Evolutionary conservation across 2,329 filamentous ascomycete species (phyloP).

Genomic region (Pyricularia grisea): DNA sequence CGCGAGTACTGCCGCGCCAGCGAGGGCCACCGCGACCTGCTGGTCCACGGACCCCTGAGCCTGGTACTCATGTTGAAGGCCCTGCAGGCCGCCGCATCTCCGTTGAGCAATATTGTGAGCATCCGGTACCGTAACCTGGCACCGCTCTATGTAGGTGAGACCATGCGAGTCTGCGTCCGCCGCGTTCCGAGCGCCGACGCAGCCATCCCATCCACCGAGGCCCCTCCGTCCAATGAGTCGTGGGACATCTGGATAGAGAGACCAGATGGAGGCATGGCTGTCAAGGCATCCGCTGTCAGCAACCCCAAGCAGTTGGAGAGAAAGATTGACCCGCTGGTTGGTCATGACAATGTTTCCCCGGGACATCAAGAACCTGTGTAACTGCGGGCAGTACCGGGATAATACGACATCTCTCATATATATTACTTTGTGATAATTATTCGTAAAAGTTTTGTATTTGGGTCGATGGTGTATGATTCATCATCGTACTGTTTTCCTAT

Average conservation of each 20-base stretch:
- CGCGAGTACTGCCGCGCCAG: conserved; percentile 55
- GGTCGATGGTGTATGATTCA: neutral
- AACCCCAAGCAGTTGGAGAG: neutral
- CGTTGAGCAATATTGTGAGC: conserved; percentile 13
- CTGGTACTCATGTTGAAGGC: conserved; percentile 68
- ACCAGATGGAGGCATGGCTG: conserved; percentile 50
- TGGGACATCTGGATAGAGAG: conserved; percentile 61
- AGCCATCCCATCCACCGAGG: conserved; percentile 29
- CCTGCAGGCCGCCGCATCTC: conserved; percentile 24
- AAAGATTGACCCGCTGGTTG: too few species aligned
- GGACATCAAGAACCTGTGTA: too few species aligned
- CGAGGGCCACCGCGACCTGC: conserved; percentile 65
- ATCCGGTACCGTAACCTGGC: conserved; percentile 76
- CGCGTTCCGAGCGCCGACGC: conserved; percentile 27
- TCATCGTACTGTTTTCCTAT: neutral
- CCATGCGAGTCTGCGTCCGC: conserved; percentile 60
- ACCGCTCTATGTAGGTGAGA: conserved; percentile 68
- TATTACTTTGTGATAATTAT: neutral
- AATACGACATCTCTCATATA: neutral
- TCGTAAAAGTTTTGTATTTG: neutral
- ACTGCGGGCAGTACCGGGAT: too few species aligned
- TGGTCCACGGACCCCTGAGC: conserved; percentile 82
- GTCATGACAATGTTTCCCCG: too few species aligned
- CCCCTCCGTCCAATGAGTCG: conserved; percentile 15
- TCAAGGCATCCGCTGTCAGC: conserved; percentile 36